Evolutionary conservation across 2,329 filamentous ascomycete genomes (phyloP), one percentile per base, ranked within the genome.

Genomic region (Colletotrichum horii): DNA sequence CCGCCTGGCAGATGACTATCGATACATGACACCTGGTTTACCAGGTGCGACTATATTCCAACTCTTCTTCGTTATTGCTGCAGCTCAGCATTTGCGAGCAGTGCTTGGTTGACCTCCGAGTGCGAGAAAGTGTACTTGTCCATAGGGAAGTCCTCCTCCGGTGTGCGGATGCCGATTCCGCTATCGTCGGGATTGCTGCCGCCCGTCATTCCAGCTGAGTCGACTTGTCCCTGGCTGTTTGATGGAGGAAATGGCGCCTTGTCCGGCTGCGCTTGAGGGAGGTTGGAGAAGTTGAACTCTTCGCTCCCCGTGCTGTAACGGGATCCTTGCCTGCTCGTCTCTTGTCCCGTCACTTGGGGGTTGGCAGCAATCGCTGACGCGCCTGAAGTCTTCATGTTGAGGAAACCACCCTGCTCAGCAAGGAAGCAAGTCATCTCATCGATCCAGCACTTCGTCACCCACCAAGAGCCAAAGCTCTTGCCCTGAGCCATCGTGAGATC

Each of bases 401-500:
- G 93, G 82, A 98, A 98, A 0, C 96, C 96, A 66, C 96, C 96
- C 80, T 96, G 93, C 80, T 97, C 95, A 1, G 95, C 95, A 79
- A 98, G 88, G 90, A 97, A 98, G 73, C 94, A 90, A 66, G 96
- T 92, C 95, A 98, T 97, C 85, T 98, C 96, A 81, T 98, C 96
- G 68, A 98, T 91, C 89, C 96, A 98, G 74, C 96, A 96, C 83
- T 98, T 98, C 5, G 96, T 96, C 74, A 98, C 94, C 95, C 95
- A 97, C 95, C 95, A 97, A 8, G 94, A 93, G n/a, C 94, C 94
- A 81, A 96, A 97, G 81, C 94, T 96, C 81, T 93, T 92, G 22
- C 94, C 94, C 78, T 94, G 93, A 55, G 92, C 89, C 66, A 97
- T 92, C 1, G 95, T 97, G 73, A 97, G 90, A 80, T 97, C 95